Evolutionary conservation across 2,329 filamentous ascomycete genomes (phyloP), one percentile per base, ranked within the genome.

Genomic region (Hypoxylon sp.): DNA sequence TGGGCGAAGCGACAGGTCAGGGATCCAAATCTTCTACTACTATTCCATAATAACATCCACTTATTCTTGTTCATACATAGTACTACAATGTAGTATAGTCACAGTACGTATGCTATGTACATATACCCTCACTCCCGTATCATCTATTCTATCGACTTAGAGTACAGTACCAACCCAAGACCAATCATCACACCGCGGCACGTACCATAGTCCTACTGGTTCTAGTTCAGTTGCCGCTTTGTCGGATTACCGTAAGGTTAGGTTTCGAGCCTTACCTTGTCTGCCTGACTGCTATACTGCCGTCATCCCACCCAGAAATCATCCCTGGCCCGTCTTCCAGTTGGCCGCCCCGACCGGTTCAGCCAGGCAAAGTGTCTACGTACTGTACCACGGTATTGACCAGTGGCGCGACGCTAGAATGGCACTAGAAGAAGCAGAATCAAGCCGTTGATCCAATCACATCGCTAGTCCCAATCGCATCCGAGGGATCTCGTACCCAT

Each of bases 321-420:
- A 20, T 19, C 41, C 25, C 23, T 29, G 13, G 37, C 25, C 19
- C 13, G 25, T 37, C 49, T 48, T 21, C 38, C 19, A 23, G 45
- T 54, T 44, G 30, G 40, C 26, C 37, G 50, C 49, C 51, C 43
- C 31, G 34, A 51, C 46, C 15, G 25, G 15, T 53, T 53, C 52
- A 56, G 56, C 52, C 52, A 56, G 52, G 52, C 19, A 34, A 36
- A 32, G 23, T 23, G 48, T 57, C 49, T 48, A 43, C 23, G 30
- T 51, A 51, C 35, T 35, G 37, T 55, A 46, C 42, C 40, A 51
- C 46, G 21, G 38, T 49, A 46, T 40, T 17, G 30, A 37, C 54
- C 40, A 42, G 57, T 65, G 64, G 59, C 61, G 49, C 51, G 32
- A 63, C 64, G 62, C 69, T 72, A 73, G 70, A 73, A 73, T 57